Conservation (phyloP, 768 basidiomycete genomes). For the Fistulinella prunicolor region DNA sequence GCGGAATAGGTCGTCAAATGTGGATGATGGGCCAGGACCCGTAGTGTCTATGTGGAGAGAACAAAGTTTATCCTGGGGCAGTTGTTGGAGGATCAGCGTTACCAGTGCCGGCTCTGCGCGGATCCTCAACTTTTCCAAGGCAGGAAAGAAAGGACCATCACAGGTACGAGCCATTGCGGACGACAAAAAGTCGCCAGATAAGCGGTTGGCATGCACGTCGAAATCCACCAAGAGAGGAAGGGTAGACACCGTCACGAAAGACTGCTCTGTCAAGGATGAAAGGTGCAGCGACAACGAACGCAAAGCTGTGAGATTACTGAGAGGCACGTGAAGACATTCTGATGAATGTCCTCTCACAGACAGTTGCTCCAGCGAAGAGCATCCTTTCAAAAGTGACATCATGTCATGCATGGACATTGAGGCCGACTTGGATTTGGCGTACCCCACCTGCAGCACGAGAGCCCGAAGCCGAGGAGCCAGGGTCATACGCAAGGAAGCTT, state of each 20-base stretch:
- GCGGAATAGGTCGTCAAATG: slow-evolving; percentile 38
- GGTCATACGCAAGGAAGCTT: slow-evolving; percentile 22
- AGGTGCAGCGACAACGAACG: slow-evolving; percentile 39
- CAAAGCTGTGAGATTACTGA: slow-evolving; percentile 35
- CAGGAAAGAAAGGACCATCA: slow-evolving; percentile 29
- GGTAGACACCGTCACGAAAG: slow-evolving; percentile 35
- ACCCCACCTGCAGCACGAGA: slow-evolving; percentile 36
- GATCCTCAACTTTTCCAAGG: slow-evolving; percentile 39
- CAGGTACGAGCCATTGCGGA: not conserved
- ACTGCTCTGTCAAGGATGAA: slow-evolving; percentile 38
- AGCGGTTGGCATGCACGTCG: slow-evolving; percentile 42
- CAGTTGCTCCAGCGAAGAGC: slow-evolving; percentile 32
- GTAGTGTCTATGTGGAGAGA: slow-evolving; percentile 41
- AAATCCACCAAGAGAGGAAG: slow-evolving; percentile 40
- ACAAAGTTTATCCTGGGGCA: slow-evolving; percentile 34
- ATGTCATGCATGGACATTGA: slow-evolving; percentile 20
- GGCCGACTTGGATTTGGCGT: slow-evolving; percentile 21
- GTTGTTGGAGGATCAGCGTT: slow-evolving; percentile 32
- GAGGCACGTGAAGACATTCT: slow-evolving; percentile 25
- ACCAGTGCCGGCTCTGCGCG: slow-evolving; percentile 36
- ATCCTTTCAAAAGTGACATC: slow-evolving; percentile 26
- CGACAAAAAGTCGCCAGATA: slow-evolving; percentile 27
- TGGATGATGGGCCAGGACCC: slow-evolving; percentile 20
- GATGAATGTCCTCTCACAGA: slow-evolving; percentile 40
- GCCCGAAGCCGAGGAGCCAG: slow-evolving; percentile 33